Evolutionary conservation across 2,329 filamentous ascomycete species (phyloP).

Genomic region (Claviceps monticola): DNA sequence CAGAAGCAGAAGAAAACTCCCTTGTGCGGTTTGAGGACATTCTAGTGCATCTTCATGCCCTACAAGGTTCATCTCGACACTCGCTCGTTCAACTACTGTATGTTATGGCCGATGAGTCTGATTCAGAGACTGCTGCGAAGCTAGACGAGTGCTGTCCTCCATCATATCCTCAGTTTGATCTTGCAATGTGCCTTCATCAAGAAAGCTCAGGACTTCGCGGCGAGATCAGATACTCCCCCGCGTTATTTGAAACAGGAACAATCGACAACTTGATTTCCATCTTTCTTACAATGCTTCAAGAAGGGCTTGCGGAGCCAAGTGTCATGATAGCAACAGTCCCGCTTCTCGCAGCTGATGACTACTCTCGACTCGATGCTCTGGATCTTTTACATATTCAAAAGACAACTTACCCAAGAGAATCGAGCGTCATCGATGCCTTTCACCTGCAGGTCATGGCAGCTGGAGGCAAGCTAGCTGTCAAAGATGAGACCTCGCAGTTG

Average conservation of each 20-base stretch:
- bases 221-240: background rate
- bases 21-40: background rate
- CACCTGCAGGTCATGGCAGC: background rate
- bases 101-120: background rate
- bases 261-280: background rate
- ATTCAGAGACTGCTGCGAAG: background rate
- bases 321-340: background rate
- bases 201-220: background rate
- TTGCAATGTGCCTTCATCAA: background rate
- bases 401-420: conserved; percentile 1
- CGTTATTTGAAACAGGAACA: background rate
- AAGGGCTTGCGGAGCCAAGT: background rate
- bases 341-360: background rate
- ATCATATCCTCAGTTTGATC: background rate
- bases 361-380: background rate
- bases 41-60: background rate
- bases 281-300: background rate
- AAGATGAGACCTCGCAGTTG: background rate
- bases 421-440: conserved; percentile 1
- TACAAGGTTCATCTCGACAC: background rate
- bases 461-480: background rate
- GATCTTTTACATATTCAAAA: background rate
- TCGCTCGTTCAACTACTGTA: background rate
- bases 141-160: background rate
- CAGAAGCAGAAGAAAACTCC: background rate